phyloP scores from a whole-genome alignment of 176 grass and related monocot genomes.

The Aegilops longissima region DNA sequence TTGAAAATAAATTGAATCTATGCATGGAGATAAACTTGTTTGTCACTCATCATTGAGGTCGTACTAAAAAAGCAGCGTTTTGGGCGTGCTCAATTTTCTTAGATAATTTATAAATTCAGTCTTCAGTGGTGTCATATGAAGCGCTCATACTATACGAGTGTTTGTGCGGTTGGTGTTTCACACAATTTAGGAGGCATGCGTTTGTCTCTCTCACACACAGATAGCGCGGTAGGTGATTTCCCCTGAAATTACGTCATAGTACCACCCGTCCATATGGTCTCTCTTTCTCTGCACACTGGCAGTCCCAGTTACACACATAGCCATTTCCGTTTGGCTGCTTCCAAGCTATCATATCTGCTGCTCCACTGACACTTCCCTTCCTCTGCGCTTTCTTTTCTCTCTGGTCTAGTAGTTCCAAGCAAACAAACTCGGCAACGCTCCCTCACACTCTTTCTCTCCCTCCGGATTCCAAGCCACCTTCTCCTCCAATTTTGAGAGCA shows the following conservation, averaged over 20 bases:
- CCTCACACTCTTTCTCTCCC: neutral
- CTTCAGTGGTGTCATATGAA: neutral
- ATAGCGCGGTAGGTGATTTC: neutral
- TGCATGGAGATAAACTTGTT: neutral
- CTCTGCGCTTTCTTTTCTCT: neutral
- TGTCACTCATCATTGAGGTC: neutral
- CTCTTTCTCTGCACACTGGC: neutral
- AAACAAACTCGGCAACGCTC: neutral
- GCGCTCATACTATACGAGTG: neutral
- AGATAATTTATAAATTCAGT: neutral
- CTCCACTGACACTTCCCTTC: neutral
- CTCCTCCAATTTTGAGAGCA: neutral
- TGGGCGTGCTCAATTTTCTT: neutral
- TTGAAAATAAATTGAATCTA: neutral
- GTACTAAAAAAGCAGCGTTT: neutral
- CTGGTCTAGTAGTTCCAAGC: neutral
- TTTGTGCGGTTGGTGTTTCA: constrained; percentile 25
- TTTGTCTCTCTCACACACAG: neutral
- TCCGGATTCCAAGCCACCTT: neutral
- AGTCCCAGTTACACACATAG: neutral
- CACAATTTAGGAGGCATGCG: neutral
- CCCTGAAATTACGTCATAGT: neutral
- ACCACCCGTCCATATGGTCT: neutral
- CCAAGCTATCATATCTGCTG: constrained; percentile 21
- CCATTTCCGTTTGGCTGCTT: neutral